Base-by-base conservation (phyloP, 805 yeast genomes). In the Cyberlindnera mississippiensis region DNA sequence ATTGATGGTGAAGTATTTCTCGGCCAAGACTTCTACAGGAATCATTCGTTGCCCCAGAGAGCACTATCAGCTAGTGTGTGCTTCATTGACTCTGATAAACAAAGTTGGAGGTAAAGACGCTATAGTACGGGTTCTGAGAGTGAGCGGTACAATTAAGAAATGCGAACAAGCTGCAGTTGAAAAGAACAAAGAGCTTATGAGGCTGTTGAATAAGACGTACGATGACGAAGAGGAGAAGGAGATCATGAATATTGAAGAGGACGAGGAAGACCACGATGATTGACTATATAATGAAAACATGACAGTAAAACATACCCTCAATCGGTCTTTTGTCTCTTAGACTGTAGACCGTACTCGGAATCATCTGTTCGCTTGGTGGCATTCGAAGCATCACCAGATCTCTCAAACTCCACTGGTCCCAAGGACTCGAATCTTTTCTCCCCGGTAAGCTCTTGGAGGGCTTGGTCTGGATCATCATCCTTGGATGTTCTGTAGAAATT, bases 111-210 rank as follows among this genome's bases (percentile, higher is more conserved):
- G 73, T 17, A 56, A 56, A 24, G 63, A 64, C 6, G 62, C 60
- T 4, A 71, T 83, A 10, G 60, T 89, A 13, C 69, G 80, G 41
- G 81, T 85, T 22, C 64, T 75, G 4, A 84, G 82, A 43, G 78
- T 86, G 0, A 82, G 95, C 55, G 98, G 96, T 0, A 88, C 96
- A 0, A 89, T 90, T 26, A 82, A 80, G 57, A 87, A 86, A 56
- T 77, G 95, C 49, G 95, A 90, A 57, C 74, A 79, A 49, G 75
- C 70, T 44, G 82, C 89, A 0, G 78, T 86, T 22, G 60, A 71
- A 41, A 68, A 77, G 56, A 67, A 71, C 38, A 62, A 66, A 33
- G 48, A 63, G 33, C 31, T 59, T 34, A 46, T 52, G 45, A 51
- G 53, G 22, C 35, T 28, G 42, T 41, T 48, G 48, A 44, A 41